Percentiles rank a stretch among this genome's conserved stretches.
phyloP scores from a whole-genome alignment of 2,329 filamentous ascomycete genomes.

The Macrophomina tecta region DNA sequence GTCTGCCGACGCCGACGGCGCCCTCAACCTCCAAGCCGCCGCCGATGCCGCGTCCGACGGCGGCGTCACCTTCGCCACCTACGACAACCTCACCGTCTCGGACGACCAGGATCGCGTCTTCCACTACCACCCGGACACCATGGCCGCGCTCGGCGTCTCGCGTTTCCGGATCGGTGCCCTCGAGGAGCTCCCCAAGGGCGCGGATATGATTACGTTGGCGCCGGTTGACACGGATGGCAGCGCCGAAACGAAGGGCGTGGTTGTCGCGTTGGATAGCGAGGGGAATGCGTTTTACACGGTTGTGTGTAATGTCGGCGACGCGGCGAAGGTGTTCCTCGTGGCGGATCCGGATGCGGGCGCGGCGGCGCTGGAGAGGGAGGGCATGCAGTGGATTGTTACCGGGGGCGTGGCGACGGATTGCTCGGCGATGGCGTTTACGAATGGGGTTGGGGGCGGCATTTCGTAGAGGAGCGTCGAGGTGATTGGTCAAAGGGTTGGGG shows the following conservation, averaged over 20 bases:
- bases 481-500: no score
- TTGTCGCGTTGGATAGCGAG: constrained; percentile 4
- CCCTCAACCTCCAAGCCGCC: not conserved
- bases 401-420: constrained; percentile 1
- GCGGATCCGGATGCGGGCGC: not conserved
- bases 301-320: constrained; percentile 2
- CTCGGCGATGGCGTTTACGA: not conserved
- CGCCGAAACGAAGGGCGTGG: constrained; percentile 1
- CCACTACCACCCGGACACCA: constrained; percentile 7
- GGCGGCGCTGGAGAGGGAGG: not conserved
- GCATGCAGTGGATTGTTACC: not conserved
- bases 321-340: constrained; percentile 8
- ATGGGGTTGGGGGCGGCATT: not conserved
- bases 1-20: not conserved
- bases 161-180: constrained; percentile 4
- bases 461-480: no score
- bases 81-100: constrained; percentile 12
- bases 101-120: constrained; percentile 11
- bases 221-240: not conserved
- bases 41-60: not conserved
- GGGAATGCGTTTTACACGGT: constrained; percentile 14
- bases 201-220: constrained; percentile 3
- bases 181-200: constrained; percentile 3
- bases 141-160: constrained; percentile 2
- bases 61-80: constrained; percentile 3